These are phyloP conservation scores for Neurospora intermedia DNA, from an alignment of 495 filamentous ascomycete genomes.

Conservation along the genomic window DNA sequence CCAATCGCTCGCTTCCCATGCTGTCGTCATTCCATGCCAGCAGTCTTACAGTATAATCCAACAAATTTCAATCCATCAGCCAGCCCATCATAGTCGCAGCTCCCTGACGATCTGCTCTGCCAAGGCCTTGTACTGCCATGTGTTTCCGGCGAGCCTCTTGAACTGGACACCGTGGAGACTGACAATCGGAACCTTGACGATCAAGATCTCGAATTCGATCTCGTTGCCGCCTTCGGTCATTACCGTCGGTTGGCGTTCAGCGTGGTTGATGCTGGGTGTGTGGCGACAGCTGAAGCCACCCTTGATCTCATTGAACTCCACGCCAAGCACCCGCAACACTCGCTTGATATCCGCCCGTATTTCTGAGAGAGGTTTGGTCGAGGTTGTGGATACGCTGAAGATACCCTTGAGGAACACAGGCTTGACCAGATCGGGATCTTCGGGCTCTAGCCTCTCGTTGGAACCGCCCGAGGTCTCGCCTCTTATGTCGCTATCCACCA, in stretches of 20 bases:
- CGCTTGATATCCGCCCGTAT: conserved; percentile 90
- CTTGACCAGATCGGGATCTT: conserved; percentile 58
- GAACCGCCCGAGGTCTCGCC: conserved; percentile 39
- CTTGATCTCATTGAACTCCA: conserved; percentile 83
- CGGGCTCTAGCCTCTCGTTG: conserved; percentile 36
- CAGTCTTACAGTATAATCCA: neutral
- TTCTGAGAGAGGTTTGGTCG: conserved; percentile 71
- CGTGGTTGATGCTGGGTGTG: conserved; percentile 69
- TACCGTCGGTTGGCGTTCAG: neutral
- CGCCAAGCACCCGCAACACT: conserved; percentile 75
- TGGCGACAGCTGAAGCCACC: conserved; percentile 88
- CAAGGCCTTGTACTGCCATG: conserved; percentile 98
- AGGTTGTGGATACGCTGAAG: conserved; percentile 95
- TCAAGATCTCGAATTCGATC: conserved; percentile 91
- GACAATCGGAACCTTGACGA: conserved; percentile 94
- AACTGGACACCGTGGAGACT: conserved; percentile 94
- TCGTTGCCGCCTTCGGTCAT: conserved; percentile 34
- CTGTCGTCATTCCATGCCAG: neutral
- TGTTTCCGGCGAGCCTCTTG: conserved; percentile 90
- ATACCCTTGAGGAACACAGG: conserved; percentile 95
- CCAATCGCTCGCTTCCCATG: neutral
- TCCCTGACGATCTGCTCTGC: conserved; percentile 88
- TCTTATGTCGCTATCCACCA: conserved; percentile 25
- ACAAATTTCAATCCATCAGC: neutral
- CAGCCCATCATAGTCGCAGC: conserved; percentile 52